phyloP scores from a whole-genome alignment of 2,329 filamentous ascomycete genomes.

The Colletotrichum ledebouriae region DNA sequence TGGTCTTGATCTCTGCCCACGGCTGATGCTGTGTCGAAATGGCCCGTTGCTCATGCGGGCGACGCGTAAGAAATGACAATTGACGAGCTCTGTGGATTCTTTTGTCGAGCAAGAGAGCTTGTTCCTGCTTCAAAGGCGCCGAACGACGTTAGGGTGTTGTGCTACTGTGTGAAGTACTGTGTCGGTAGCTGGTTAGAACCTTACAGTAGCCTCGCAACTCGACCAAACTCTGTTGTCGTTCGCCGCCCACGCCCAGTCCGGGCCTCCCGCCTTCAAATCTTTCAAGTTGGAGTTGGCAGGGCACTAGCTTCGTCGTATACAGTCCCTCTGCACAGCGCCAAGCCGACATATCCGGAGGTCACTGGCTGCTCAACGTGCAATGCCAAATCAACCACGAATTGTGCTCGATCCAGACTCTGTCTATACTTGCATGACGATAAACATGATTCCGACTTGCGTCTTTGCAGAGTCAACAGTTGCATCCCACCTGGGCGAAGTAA shows the following conservation, averaged over 20 bases:
- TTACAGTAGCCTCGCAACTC: slow-evolving; percentile 15
- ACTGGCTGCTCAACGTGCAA: neutral
- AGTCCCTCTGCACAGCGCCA: neutral
- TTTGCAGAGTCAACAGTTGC: slow-evolving; percentile 3
- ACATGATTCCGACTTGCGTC: neutral
- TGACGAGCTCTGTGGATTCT: neutral
- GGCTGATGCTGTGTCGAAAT: neutral
- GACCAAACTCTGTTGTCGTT: slow-evolving; percentile 22
- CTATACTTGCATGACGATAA: neutral
- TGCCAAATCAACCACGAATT: neutral
- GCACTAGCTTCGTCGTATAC: slow-evolving; percentile 11
- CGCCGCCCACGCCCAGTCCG: slow-evolving; percentile 24
- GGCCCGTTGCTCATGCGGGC: slow-evolving; percentile 13
- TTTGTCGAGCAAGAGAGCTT: neutral
- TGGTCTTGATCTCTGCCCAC: neutral
- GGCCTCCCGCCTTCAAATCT: slow-evolving; percentile 32
- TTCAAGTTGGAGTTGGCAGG: slow-evolving; percentile 17
- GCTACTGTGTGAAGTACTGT: slow-evolving; percentile 3
- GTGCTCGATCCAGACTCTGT: neutral
- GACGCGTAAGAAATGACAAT: slow-evolving; percentile 10
- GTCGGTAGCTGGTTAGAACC: slow-evolving; percentile 9
- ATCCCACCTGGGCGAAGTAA: slow-evolving; percentile 27
- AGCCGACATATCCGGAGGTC: slow-evolving; percentile 9
- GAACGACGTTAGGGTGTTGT: slow-evolving; percentile 5
- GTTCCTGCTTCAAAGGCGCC: slow-evolving; percentile 21